These are phyloP conservation scores for Kappamyces sp. DNA, from an alignment of 192 early-diverging fungal species.

Conservation along the genomic window DNA sequence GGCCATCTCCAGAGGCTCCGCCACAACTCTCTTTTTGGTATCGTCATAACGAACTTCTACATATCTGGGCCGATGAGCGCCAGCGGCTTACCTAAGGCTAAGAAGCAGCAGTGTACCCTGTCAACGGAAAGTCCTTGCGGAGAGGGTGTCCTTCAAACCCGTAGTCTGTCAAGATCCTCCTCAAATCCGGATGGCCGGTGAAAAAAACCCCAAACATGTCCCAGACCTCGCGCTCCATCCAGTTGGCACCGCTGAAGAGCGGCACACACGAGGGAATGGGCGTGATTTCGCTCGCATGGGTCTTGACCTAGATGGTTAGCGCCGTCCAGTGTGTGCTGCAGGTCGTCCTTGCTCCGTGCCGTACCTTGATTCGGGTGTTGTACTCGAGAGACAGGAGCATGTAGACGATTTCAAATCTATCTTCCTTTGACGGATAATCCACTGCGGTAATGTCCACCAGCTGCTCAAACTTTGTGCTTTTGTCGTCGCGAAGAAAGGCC, in stretches of 20 bases:
- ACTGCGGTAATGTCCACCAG: constrained; percentile 81
- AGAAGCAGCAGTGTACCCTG: constrained; percentile 15
- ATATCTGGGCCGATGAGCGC: constrained; percentile 56
- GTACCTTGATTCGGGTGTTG: constrained; percentile 79
- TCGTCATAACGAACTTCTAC: constrained; percentile 98
- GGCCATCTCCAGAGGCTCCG: constrained; percentile 91
- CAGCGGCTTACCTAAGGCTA: too few relatives aligned
- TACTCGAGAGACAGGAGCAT: constrained; percentile 77
- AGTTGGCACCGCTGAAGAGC: constrained; percentile 81
- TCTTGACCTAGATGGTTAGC: constrained; percentile 62
- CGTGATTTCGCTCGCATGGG: constrained; percentile 83
- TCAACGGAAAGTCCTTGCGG: constrained; percentile 93
- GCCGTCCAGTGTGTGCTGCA: too few relatives aligned
- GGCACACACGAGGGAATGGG: constrained; percentile 83
- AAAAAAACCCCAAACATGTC: constrained; percentile 99
- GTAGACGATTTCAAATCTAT: constrained; percentile 98
- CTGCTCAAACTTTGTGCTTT: constrained; percentile 87
- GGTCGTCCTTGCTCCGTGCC: too few relatives aligned
- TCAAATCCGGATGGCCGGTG: constrained; percentile 88
- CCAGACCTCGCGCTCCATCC: constrained; percentile 97
- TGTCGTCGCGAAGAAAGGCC: constrained; percentile 90
- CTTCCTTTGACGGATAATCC: constrained; percentile 83
- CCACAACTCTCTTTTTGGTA: constrained; percentile 93
- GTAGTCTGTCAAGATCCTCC: constrained; percentile 96
- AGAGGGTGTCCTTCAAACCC: constrained; percentile 90